A percentile compares a stretch with the other conserved stretches of the same genome.
Evolutionary conservation across 331 rosid genomes (phyloP).

Genomic region (Quercus lobata): DNA sequence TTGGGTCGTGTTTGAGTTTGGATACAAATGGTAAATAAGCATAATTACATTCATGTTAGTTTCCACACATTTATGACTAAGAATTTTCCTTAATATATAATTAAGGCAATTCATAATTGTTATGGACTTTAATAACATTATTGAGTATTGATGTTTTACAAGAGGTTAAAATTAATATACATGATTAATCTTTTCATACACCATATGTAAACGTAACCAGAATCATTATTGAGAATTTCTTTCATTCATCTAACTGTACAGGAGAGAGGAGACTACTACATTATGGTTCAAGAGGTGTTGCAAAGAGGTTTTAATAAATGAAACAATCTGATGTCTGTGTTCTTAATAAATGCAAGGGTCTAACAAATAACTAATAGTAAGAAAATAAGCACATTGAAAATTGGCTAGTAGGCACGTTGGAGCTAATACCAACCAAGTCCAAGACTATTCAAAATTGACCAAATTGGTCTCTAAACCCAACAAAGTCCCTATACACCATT

Average conservation of each 20-base stretch:
- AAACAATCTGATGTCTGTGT: slow-evolving; percentile 32
- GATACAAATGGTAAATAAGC: neutral
- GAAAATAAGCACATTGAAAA: no score
- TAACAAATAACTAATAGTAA: neutral
- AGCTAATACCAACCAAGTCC: no score
- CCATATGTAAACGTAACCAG: neutral
- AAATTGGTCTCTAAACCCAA: no score
- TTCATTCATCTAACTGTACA: slow-evolving; percentile 18
- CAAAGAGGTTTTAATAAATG: slow-evolving; percentile 36
- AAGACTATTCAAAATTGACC: no score
- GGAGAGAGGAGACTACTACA: slow-evolving; percentile 47
- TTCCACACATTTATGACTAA: neutral
- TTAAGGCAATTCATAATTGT: neutral
- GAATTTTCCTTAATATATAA: no score
- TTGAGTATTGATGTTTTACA: neutral
- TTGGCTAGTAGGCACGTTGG: no score
- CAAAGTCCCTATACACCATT: no score
- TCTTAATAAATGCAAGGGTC: slow-evolving; percentile 30
- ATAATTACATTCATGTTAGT: neutral
- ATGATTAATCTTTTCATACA: neutral
- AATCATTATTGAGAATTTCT: slow-evolving; percentile 1
- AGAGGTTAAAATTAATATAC: no score
- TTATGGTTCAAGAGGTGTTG: slow-evolving; percentile 54
- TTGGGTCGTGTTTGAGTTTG: no score
- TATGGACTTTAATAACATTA: neutral